Conservation (phyloP, 106 monocot genomes). For the Vanilla planifolia region DNA sequence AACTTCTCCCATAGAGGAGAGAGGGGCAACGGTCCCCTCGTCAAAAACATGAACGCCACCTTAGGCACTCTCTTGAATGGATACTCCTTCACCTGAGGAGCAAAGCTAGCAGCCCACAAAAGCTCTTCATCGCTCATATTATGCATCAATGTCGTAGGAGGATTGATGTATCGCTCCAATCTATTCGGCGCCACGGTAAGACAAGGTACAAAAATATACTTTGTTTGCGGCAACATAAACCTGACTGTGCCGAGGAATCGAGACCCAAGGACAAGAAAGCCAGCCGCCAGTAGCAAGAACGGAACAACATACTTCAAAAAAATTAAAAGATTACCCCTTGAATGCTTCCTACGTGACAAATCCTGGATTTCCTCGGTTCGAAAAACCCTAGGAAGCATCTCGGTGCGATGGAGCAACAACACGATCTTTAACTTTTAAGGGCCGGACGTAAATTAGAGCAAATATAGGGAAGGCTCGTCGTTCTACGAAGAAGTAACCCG, state of each 20-base stretch:
- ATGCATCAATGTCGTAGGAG: constrained; percentile 16
- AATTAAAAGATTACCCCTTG: neutral
- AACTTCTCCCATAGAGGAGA: constrained; percentile 11
- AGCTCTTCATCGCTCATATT: constrained; percentile 21
- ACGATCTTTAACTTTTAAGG: no score
- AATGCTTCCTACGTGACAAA: neutral
- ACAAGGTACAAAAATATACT: constrained; percentile 7
- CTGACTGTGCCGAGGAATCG: neutral
- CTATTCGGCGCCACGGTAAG: neutral
- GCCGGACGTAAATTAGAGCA: no score
- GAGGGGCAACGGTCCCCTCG: constrained; percentile 6
- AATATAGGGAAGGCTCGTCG: no score
- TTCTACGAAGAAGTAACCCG: no score
- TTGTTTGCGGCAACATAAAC: neutral
- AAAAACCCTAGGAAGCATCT: constrained; percentile 9
- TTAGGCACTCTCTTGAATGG: constrained; percentile 5
- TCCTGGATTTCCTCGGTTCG: constrained; percentile 5
- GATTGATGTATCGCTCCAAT: constrained; percentile 2
- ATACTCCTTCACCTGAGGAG: constrained; percentile 9
- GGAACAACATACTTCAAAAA: neutral
- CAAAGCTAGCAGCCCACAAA: constrained; percentile 19
- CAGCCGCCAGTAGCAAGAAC: neutral
- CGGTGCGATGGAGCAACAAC: neutral
- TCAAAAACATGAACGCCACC: constrained; percentile 16
- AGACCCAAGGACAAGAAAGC: neutral